Evolutionary conservation across 2,329 filamentous ascomycete genomes (phyloP).

Genomic region (Sarocladiaceae sp.): DNA sequence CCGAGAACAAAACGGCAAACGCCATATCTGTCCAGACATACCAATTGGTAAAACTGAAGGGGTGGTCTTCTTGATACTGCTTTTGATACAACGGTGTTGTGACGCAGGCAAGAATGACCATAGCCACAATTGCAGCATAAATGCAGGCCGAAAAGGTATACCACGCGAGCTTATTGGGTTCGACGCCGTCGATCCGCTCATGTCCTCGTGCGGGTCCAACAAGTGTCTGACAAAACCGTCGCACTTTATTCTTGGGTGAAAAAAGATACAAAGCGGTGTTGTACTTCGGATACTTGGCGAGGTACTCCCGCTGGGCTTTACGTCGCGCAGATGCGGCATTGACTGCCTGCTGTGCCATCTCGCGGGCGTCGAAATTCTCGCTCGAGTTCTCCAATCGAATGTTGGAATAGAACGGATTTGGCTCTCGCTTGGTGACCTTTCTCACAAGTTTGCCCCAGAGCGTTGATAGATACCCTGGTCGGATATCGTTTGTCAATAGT

Average conservation of each 20-base stretch:
- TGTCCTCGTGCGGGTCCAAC: conserved; percentile 87
- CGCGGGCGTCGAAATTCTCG: conserved; percentile 76
- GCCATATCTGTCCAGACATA: conserved; percentile 91
- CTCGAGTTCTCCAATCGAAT: conserved; percentile 65
- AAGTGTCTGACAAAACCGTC: conserved; percentile 79
- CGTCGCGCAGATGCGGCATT: conserved; percentile 78
- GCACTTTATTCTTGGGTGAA: conserved; percentile 69
- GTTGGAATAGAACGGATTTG: conserved; percentile 92
- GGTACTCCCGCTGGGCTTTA: conserved; percentile 84
- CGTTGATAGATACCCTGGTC: conserved; percentile 55
- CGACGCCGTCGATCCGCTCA: conserved; percentile 83
- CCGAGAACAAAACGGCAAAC: conserved; percentile 80
- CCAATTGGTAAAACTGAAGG: conserved; percentile 70
- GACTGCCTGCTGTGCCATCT: conserved; percentile 88
- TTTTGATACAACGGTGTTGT: conserved; percentile 94
- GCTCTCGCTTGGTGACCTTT: conserved; percentile 62
- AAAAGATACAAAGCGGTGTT: conserved; percentile 92
- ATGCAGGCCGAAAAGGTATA: conserved; percentile 91
- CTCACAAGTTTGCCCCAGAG: conserved; percentile 58
- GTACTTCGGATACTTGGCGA: conserved; percentile 81
- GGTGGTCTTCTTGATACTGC: conserved; percentile 66
- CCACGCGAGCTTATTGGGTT: conserved; percentile 87
- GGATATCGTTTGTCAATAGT: conserved; percentile 37
- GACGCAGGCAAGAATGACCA: conserved; percentile 94
- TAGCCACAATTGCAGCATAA: conserved; percentile 89